Evolutionary conservation across 163 green algal species (phyloP), one percentile per base, ranked within the genome.

Genomic region (Volvox carteri): DNA sequence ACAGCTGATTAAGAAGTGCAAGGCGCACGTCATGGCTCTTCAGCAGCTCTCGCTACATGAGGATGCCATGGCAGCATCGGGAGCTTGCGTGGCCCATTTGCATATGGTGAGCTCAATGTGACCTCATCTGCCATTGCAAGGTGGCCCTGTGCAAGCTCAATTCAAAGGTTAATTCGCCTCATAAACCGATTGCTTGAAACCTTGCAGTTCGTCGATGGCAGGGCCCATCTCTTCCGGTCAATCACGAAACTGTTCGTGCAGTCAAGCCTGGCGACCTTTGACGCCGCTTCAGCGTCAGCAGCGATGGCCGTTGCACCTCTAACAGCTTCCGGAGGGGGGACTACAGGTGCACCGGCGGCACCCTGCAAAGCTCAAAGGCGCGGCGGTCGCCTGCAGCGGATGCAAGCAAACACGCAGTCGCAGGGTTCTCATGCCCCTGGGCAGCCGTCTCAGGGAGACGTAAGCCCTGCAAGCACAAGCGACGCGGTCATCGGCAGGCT

Each of bases 1-100:
- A n/a, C 72, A 84, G 54, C 18, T 84, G 54, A 44, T 76, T 3
- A 89, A 89, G 54, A 84, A 84, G 72, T 89, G 84, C 54, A 89
- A 89, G 84, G 72, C 84, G 41, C 84, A 89, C 25, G 72, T 84
- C 1, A 54, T n/a, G 4, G 84, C 84, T 0, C 72, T 89, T 37
- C 54, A 74, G 54, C 72, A 89, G 72, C 54, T 84, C 23, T n/a
- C 52, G 0, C 33, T 54, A 1, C 72, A 84, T 8, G 54, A 7
- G 0, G 54, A 1, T 12, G 84, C 30, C 19, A 84, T 77, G 84
- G 48, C n/a, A 0, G 84, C 84, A 1, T n/a, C 54, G 1, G 72
- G 52, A 1, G 0, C 23, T 16, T 89, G 81, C 72, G 30, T 89
- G 33, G 48, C 54, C 3, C n/a, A 65, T 1, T 39, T 89, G n/a